These are phyloP conservation scores for Clitopilus hobsonii DNA, from an alignment of 768 basidiomycete genomes.

Conservation along the genomic window DNA sequence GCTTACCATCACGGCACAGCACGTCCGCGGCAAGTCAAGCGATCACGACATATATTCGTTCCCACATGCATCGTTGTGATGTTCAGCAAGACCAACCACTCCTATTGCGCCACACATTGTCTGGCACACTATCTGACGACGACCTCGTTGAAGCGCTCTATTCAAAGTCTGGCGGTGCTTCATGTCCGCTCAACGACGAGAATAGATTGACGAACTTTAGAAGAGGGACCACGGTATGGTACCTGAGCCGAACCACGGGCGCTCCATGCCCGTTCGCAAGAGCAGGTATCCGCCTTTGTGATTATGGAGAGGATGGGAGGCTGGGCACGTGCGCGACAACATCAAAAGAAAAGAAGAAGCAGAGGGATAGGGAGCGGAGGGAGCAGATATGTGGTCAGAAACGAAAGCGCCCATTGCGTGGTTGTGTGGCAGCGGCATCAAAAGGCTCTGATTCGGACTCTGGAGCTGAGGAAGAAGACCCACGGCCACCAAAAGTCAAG, in stretches of 20 bases:
- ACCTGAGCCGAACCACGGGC: slow-evolving; percentile 70
- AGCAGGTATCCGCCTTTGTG: slow-evolving; percentile 67
- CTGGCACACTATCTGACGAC: slow-evolving; percentile 70
- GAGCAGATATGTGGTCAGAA: slow-evolving; percentile 34
- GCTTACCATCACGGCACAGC: slow-evolving; percentile 28
- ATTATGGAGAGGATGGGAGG: slow-evolving; percentile 54
- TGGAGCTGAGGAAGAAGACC: slow-evolving; percentile 28
- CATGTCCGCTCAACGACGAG: slow-evolving; percentile 32
- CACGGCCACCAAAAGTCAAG: slow-evolving; percentile 62
- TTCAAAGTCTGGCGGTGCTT: slow-evolving; percentile 67
- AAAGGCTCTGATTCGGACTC: slow-evolving; percentile 27
- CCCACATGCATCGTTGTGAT: slow-evolving; percentile 69
- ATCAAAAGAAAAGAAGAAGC: slow-evolving; percentile 21
- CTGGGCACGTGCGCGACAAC: slow-evolving; percentile 14
- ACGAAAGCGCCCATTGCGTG: slow-evolving; percentile 37
- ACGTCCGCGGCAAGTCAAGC: slow-evolving; percentile 77
- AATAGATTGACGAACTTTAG: slow-evolving; percentile 67
- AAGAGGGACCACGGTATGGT: slow-evolving; percentile 78
- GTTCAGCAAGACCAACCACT: slow-evolving; percentile 68
- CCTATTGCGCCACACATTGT: slow-evolving; percentile 65
- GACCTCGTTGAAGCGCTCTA: slow-evolving; percentile 67
- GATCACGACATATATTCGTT: slow-evolving; percentile 78
- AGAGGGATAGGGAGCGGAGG: slow-evolving; percentile 19
- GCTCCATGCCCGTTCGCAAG: slow-evolving; percentile 72
- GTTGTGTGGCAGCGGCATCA: slow-evolving; percentile 21